Conservation (phyloP, 2,329 filamentous ascomycete genomes). For the Botrytis tulipae region DNA sequence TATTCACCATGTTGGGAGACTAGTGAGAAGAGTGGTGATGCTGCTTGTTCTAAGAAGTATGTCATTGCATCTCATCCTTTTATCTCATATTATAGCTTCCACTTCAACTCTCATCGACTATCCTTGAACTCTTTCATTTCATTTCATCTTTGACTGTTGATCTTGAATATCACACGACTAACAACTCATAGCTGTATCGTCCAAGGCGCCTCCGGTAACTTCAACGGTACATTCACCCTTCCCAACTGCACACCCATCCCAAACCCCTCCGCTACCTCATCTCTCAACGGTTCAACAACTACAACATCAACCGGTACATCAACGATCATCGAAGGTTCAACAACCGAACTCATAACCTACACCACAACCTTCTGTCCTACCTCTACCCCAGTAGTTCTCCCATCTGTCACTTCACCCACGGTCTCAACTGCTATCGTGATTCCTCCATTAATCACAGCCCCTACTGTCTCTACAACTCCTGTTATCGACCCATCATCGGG, state of each 20-base stretch:
- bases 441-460: constrained; percentile 24
- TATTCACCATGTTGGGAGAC: constrained; percentile 45
- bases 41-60: constrained; percentile 49
- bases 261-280: constrained; percentile 21
- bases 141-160: too few relatives aligned
- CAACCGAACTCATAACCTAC: constrained; percentile 25
- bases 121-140: neutral
- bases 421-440: neutral
- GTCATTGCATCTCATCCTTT: constrained; percentile 12
- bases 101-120: neutral
- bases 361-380: constrained; percentile 12
- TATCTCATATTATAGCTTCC: neutral
- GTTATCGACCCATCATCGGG: neutral
- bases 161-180: neutral
- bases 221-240: constrained; percentile 42
- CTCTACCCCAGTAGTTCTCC: constrained; percentile 6
- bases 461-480: constrained; percentile 22
- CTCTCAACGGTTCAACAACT: constrained; percentile 27
- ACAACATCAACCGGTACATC: constrained; percentile 29
- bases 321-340: constrained; percentile 20
- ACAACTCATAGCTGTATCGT: constrained; percentile 43
- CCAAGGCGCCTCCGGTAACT: constrained; percentile 40
- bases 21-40: constrained; percentile 43
- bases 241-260: constrained; percentile 31
- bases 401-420: constrained; percentile 22